Base-by-base conservation (phyloP, 1,284 basidiomycete genomes). In the Tylopilus sp. region DNA sequence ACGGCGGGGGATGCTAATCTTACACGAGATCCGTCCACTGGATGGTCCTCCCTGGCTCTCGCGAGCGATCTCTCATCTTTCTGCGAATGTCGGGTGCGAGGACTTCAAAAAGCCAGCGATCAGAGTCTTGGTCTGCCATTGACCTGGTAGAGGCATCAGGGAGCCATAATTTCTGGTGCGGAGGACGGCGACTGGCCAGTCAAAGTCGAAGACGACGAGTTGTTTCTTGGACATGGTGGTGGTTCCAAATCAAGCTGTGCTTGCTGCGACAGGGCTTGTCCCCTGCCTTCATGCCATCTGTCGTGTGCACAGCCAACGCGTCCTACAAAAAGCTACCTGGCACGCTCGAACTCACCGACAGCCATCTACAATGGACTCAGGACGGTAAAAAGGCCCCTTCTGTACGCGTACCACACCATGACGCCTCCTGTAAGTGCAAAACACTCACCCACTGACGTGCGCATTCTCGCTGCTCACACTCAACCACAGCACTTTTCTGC, bases 1-100 rank as follows among this genome's bases (percentile, higher is more conserved):
- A n/a, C 15, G 37, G 18, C 2, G 11, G 13, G 9, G 29, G 25
- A 8, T 7, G 42, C 21, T 11, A 16, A 29, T 70, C 83, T 73
- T 69, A 96, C 93, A 97, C 84, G 41, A 95, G 82, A 72, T 98
- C 97, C 4, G 94, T 99, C 84, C 94, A 99, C 66, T 97, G 92
- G 6, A 84, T 0, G 6, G 41, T 33, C 5, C n/a, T 6, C 0
- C 18, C 48, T 0, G 52, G 48, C 16, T 71, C 40, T 77, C 70
- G 12, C 72, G 69, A 79, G 51, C 86, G 76, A 36, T 74, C 77
- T 66, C 92, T 84, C 75, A 98, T 84, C 65, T 89, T 84, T 41
- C 91, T 76, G 46, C 96, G 86, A 39, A 98, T 76, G 55, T 89
- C 81, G 2, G 89, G 89, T 3, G 84, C 87, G 30, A 97, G 81